Base-by-base conservation (phyloP, 2,329 filamentous ascomycete genomes). In the Fusarium poae region DNA sequence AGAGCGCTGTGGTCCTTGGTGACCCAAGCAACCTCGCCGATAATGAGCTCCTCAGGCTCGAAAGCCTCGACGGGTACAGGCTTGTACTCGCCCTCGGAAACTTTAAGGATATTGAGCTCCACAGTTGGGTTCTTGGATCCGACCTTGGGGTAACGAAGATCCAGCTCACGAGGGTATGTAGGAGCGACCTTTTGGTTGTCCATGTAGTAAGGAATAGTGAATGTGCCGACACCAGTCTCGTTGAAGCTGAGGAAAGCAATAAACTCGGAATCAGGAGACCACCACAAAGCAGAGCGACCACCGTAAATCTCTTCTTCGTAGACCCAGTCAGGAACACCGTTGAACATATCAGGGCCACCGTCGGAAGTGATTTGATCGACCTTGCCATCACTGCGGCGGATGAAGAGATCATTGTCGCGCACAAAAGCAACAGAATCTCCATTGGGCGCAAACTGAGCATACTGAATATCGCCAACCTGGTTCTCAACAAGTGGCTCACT, bases 181-280 rank as follows among this genome's bases (percentile, higher is more conserved):
- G 88, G 88, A 0, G 89, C 87, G 16, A 87, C 75, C 25, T 84
- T 77, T 61, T 87, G 77, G 58, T 83, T 81, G 54, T 87, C 82
- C 85, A 90, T 90, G 76, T 88, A 92, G 77, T 91, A 91, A 0
- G 88, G 87, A 13, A 92, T 83, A 0, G 84, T 87, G 76, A 87
- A 91, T 1, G 88, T 91, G 5, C 83, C 84, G 9, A 92, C 90
- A 1, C 88, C 89, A 1, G 89, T 91, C 80, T 92, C 89, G 76
- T 98, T 94, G 9, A 96, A 97, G 48, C 93, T 90, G 65, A 98
- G 82, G 77, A 97, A 97, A 6, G 95, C 93, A 58, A 97, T 79
- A 75, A 91, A 97, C 73, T 93, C 90, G 39, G 93, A 94, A 77
- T 96, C 93, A 25, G 90, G 87, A 18, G 93, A 94, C 92, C 94